phyloP scores from a whole-genome alignment of 768 basidiomycete genomes.

The Leccinum rimulosum region DNA sequence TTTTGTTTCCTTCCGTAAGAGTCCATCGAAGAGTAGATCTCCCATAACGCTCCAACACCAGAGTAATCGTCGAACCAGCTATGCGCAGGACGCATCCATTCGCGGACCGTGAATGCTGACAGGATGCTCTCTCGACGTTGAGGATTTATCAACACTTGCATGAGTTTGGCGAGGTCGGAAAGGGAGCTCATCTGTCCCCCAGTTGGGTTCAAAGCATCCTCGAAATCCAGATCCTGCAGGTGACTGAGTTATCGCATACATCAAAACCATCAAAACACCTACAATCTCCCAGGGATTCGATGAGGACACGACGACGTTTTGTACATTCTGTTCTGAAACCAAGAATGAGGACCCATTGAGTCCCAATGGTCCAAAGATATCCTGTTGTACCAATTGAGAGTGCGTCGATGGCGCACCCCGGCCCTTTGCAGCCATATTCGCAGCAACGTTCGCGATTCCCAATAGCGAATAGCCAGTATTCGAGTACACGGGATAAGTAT shows the following conservation, averaged over 20 bases:
- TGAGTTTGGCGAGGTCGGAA: conserved; percentile 41
- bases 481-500: conserved; percentile 43
- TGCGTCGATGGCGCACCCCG: conserved; percentile 31
- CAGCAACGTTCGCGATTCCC: conserved; percentile 36
- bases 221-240: conserved; percentile 39
- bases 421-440: conserved; percentile 22
- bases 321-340: conserved; percentile 34
- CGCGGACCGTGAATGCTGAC: conserved; percentile 35
- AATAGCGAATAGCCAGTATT: conserved; percentile 37
- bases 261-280: conserved; percentile 7
- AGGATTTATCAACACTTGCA: conserved; percentile 47
- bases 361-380: conserved; percentile 49
- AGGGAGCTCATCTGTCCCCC: conserved; percentile 54
- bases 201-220: conserved; percentile 40
- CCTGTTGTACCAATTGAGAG: conserved; percentile 43
- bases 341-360: conserved; percentile 44
- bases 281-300: conserved; percentile 36
- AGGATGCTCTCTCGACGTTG: conserved; percentile 32
- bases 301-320: conserved; percentile 40
- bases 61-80: conserved; percentile 38
- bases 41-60: conserved; percentile 44
- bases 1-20: conserved; percentile 35
- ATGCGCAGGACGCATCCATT: conserved; percentile 42
- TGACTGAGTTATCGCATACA: not conserved
- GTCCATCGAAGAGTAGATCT: conserved; percentile 34